Evolutionary conservation across 2,329 filamentous ascomycete species (phyloP).

Genomic region (Pseudonectria foliicola): DNA sequence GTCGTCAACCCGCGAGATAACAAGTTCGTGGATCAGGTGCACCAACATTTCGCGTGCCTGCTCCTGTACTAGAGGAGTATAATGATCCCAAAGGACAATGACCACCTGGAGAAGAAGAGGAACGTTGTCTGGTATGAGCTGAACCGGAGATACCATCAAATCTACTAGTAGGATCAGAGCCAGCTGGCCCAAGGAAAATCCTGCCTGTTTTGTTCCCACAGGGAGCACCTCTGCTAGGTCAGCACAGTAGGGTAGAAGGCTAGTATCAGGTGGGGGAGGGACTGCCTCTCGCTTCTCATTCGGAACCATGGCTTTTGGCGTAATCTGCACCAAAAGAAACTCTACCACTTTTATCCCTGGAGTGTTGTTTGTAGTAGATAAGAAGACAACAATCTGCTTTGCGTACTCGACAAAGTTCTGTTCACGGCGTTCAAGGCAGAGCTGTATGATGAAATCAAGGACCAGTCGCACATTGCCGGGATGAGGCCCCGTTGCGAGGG

Average conservation of each 20-base stretch:
- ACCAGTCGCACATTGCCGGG: constrained; percentile 91
- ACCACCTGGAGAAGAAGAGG: constrained; percentile 86
- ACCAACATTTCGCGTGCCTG: constrained; percentile 97
- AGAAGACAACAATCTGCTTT: constrained; percentile 95
- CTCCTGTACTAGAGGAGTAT: constrained; percentile 89
- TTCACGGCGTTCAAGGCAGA: constrained; percentile 88
- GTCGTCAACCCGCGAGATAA: constrained; percentile 72
- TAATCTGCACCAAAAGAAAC: constrained; percentile 84
- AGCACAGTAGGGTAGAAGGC: constrained; percentile 78
- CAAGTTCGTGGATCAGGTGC: constrained; percentile 91
- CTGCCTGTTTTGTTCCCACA: constrained; percentile 82
- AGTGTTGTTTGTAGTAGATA: constrained; percentile 70
- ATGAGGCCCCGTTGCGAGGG: constrained; percentile 85
- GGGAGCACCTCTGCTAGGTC: constrained; percentile 74
- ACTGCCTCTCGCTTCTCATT: constrained; percentile 69
- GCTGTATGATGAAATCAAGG: constrained; percentile 89
- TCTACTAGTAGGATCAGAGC: constrained; percentile 92
- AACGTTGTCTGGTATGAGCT: constrained; percentile 70
- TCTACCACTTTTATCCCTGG: constrained; percentile 87
- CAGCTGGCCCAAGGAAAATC: constrained; percentile 86
- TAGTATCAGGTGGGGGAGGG: constrained; percentile 65
- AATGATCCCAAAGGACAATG: constrained; percentile 94
- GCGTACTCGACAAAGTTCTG: constrained; percentile 98
- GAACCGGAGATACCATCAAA: constrained; percentile 86
- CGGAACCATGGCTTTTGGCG: constrained; percentile 93